phyloP scores from a whole-genome alignment of 176 grass and related monocot genomes.

The Phragmites australis region DNA sequence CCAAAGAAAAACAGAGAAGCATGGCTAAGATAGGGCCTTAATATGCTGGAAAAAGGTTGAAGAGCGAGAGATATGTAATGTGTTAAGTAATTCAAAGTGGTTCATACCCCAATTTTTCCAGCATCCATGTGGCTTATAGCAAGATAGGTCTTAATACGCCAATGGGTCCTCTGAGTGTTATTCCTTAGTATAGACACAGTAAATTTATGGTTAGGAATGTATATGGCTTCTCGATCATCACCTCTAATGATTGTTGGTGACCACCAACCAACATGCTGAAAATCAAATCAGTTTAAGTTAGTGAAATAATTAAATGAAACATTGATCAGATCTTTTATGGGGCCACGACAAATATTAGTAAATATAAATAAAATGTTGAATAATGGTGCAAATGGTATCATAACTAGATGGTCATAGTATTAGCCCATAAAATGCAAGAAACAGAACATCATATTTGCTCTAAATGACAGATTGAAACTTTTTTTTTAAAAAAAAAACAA shows the following conservation, averaged over 20 bases:
- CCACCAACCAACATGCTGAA: constrained; percentile 98
- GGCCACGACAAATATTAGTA: not conserved
- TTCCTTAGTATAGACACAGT: constrained; percentile 94
- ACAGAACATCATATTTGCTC: constrained; percentile 16
- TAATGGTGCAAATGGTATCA: constrained; percentile 11
- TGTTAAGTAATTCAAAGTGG: not conserved
- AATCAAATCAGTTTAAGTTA: constrained; percentile 35
- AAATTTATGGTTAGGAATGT: constrained; percentile 98
- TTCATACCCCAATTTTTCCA: constrained; percentile 93
- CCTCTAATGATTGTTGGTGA: constrained; percentile 94
- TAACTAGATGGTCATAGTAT: constrained; percentile 19
- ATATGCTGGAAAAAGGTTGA: constrained; percentile 9
- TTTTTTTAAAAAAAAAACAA: no score
- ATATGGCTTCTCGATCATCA: constrained; percentile 92
- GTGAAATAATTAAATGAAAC: not conserved
- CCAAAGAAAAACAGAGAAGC: constrained; percentile 31
- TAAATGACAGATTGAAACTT: not conserved
- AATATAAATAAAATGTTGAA: constrained; percentile 6
- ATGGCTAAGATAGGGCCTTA: constrained; percentile 29
- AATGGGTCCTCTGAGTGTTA: constrained; percentile 83
- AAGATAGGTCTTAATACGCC: constrained; percentile 98
- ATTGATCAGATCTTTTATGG: constrained; percentile 11
- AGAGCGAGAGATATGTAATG: constrained; percentile 15
- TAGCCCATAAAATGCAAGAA: constrained; percentile 21
- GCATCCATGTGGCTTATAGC: constrained; percentile 96